Evolutionary conservation across 2,329 filamentous ascomycete species (phyloP).

Genomic region (Dactylonectria estremocensis): DNA sequence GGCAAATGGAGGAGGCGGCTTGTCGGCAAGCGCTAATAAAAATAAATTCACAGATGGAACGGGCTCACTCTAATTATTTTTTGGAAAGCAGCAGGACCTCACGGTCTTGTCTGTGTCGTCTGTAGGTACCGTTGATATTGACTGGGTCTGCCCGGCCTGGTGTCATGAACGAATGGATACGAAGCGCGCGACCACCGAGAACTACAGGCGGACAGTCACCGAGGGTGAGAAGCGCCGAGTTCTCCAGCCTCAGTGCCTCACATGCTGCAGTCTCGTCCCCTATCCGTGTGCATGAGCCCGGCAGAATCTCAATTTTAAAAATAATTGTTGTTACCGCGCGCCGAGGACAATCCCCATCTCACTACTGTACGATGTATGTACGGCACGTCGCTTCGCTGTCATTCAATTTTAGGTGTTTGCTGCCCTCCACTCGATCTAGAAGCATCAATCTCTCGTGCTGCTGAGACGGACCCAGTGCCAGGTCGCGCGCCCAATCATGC

Average conservation of each 20-base stretch:
- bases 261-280: constrained; percentile 12
- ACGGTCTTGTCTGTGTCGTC: not conserved
- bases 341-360: constrained; percentile 34
- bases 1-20: constrained; percentile 44
- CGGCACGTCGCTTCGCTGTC: constrained; percentile 23
- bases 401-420: constrained; percentile 33
- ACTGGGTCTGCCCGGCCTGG: constrained; percentile 28
- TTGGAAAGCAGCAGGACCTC: constrained; percentile 16
- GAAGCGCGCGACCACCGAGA: constrained; percentile 8
- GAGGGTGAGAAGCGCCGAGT: constrained; percentile 24
- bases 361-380: constrained; percentile 45
- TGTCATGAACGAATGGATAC: constrained; percentile 12
- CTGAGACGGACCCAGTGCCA: constrained; percentile 41
- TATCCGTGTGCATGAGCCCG: constrained; percentile 14
- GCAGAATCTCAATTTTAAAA: constrained; percentile 24
- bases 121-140: constrained; percentile 15
- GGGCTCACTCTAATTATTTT: constrained; percentile 19
- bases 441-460: constrained; percentile 46
- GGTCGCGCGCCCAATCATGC: constrained; percentile 42
- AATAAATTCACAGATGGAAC: constrained; percentile 13
- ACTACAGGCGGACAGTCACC: constrained; percentile 23
- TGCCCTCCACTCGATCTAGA: constrained; percentile 45
- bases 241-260: constrained; percentile 7
- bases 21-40: constrained; percentile 42
- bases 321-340: constrained; percentile 21